Percentiles rank a stretch among this genome's conserved stretches.
These are phyloP conservation scores for Colletotrichum shisoi DNA, from an alignment of 2,329 filamentous ascomycete genomes.

Conservation along the genomic window DNA sequence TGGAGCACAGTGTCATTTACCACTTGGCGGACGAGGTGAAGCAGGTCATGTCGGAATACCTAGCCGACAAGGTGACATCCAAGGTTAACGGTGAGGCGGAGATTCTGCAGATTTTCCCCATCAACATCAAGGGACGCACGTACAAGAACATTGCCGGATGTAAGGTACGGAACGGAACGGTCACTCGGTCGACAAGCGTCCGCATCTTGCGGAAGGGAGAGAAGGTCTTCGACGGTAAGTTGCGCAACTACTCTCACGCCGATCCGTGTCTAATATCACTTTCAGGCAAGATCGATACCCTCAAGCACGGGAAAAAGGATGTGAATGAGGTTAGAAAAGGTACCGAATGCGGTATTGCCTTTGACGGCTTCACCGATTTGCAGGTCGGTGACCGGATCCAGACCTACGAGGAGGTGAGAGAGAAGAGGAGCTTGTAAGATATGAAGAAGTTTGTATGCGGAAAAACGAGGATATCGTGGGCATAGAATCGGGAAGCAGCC, in stretches of 20 bases:
- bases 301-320: slow-evolving; percentile 94
- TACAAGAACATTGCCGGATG: slow-evolving; percentile 84
- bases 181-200: slow-evolving; percentile 70
- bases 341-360: slow-evolving; percentile 89
- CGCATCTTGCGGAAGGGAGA: slow-evolving; percentile 75
- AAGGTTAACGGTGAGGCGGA: slow-evolving; percentile 89
- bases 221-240: slow-evolving; percentile 82
- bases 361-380: slow-evolving; percentile 81
- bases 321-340: slow-evolving; percentile 89
- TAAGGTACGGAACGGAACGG: slow-evolving; percentile 80
- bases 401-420: slow-evolving; percentile 79
- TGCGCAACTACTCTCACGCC: slow-evolving; percentile 1
- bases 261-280: slow-evolving; percentile 20
- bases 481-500: background rate
- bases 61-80: slow-evolving; percentile 71
- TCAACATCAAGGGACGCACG: slow-evolving; percentile 76
- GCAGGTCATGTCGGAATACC: slow-evolving; percentile 70
- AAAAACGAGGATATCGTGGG: background rate
- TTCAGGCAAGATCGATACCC: slow-evolving; percentile 76
- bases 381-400: slow-evolving; percentile 85
- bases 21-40: slow-evolving; percentile 77
- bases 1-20: slow-evolving; percentile 90
- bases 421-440: slow-evolving; percentile 68
- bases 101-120: slow-evolving; percentile 81
- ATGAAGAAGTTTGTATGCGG: slow-evolving; percentile 10